phyloP scores from a whole-genome alignment of 257 asterid genomes.

The Solanum appendiculatum region DNA sequence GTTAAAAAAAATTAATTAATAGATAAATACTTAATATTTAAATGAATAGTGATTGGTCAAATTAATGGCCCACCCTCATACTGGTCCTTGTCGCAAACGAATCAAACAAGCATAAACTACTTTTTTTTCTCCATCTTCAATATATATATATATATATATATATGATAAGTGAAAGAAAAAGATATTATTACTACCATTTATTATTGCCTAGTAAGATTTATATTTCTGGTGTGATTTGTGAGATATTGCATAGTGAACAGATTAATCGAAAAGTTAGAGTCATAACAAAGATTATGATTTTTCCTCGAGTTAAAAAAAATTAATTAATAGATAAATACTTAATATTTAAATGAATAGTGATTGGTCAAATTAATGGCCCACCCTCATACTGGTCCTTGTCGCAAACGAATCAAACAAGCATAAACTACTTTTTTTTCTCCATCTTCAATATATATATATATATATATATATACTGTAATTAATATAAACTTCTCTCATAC shows the following conservation, averaged over 20 bases:
- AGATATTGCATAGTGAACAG: too few relatives aligned
- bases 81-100: not conserved
- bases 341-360: not conserved
- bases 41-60: not conserved
- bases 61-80: not conserved
- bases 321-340: too few relatives aligned
- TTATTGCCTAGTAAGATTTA: not conserved
- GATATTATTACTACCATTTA: not conserved
- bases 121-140: not conserved
- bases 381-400: not conserved
- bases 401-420: not conserved
- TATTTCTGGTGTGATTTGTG: not conserved
- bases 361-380: not conserved
- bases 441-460: too few relatives aligned
- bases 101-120: not conserved
- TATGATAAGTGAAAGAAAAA: not conserved
- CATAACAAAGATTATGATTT: too few relatives aligned
- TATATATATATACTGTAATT: too few relatives aligned
- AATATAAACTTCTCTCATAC: too few relatives aligned
- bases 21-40: not conserved
- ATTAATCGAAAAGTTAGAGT: too few relatives aligned
- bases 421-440: not conserved
- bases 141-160: too few relatives aligned
- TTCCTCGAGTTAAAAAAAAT: too few relatives aligned
- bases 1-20: too few relatives aligned